A percentile compares a stretch with the other conserved stretches of the same genome.
Evolutionary conservation across 345 rosid genomes (phyloP).

Genomic region (Pelargonium nanum): DNA sequence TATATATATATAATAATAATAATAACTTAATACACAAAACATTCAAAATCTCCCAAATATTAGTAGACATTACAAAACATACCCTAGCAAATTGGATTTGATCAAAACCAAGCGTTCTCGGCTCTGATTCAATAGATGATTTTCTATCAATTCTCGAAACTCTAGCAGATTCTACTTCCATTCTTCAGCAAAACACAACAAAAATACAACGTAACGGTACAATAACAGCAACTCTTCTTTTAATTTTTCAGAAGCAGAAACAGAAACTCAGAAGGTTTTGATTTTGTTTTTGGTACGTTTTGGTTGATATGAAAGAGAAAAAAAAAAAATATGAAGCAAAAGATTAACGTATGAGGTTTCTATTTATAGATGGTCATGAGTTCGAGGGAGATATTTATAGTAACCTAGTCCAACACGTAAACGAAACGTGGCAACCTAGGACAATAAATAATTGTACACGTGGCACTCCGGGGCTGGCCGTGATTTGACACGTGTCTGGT

Average conservation of each 20-base stretch:
- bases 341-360: not conserved
- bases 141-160: slow-evolving; percentile 6
- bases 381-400: not conserved
- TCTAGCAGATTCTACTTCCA: slow-evolving; percentile 3
- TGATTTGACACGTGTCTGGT: not conserved
- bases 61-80: not conserved
- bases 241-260: too few relatives aligned
- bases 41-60: not conserved
- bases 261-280: not conserved
- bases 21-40: not conserved
- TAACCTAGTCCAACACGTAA: not conserved
- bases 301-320: not conserved
- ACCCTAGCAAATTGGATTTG: slow-evolving; percentile 15
- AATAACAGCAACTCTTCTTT: not conserved
- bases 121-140: slow-evolving; percentile 14
- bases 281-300: not conserved
- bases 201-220: too few relatives aligned
- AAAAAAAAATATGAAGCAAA: not conserved
- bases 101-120: slow-evolving; percentile 10
- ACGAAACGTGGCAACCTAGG: not conserved
- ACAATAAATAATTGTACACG: not conserved
- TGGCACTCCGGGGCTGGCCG: not conserved
- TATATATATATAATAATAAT: not conserved
- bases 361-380: not conserved
- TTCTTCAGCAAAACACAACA: not conserved